Conservation (phyloP, 2,329 filamentous ascomycete species). For the Aspergillaceae sp. region DNA sequence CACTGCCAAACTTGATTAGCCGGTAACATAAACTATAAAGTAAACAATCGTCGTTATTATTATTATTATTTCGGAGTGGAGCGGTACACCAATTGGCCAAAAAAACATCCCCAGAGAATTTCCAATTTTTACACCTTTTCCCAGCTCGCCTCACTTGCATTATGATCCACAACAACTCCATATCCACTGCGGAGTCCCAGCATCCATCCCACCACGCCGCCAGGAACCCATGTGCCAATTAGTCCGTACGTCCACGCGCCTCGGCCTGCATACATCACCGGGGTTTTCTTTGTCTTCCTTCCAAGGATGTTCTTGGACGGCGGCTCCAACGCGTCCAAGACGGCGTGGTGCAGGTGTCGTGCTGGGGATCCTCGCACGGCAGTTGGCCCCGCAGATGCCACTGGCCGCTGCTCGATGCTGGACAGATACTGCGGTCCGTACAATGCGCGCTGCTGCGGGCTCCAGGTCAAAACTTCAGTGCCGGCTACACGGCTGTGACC, state of each 20-base stretch:
- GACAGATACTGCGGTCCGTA: constrained; percentile 36
- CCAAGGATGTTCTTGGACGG: constrained; percentile 32
- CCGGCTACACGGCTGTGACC: constrained; percentile 35
- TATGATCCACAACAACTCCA: constrained; percentile 40
- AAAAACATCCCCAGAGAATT: not conserved
- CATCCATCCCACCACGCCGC: constrained; percentile 80
- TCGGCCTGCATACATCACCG: constrained; percentile 69
- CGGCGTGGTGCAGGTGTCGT: constrained; percentile 70
- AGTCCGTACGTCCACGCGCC: constrained; percentile 78
- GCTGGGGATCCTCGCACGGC: constrained; percentile 58
- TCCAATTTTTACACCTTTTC: constrained; percentile 53
- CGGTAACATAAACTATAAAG: no score
- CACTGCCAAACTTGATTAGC: no score
- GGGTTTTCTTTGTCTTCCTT: constrained; percentile 29
- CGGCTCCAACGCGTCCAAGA: constrained; percentile 77
- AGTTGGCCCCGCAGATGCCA: constrained; percentile 31
- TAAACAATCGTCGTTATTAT: no score
- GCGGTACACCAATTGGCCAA: no score
- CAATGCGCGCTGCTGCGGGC: constrained; percentile 45
- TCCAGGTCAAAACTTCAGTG: constrained; percentile 55
- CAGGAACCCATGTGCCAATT: constrained; percentile 71
- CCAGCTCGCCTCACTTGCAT: constrained; percentile 47
- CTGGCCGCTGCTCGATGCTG: constrained; percentile 34
- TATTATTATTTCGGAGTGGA: no score
- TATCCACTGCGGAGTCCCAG: constrained; percentile 58